A percentile compares a stretch with the other conserved stretches of the same genome.
These are phyloP conservation scores for Nemania sp. DNA, from an alignment of 2,329 filamentous ascomycete species.

Conservation along the genomic window DNA sequence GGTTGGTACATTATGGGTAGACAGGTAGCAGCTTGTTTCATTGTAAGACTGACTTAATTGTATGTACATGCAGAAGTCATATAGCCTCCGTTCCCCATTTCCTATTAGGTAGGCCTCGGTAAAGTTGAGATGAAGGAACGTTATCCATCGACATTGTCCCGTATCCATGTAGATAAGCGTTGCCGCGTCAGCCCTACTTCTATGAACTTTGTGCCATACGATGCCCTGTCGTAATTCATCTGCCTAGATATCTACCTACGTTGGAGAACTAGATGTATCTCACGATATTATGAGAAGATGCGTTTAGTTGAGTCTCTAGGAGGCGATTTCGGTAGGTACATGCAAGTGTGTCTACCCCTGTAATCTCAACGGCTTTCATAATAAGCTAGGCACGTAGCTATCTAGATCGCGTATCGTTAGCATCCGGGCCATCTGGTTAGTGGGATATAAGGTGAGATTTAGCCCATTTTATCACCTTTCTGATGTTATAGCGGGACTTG, in stretches of 20 bases:
- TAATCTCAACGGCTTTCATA: not conserved
- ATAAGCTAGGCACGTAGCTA: not conserved
- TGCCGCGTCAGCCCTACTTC: not conserved
- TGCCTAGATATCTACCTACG: not conserved
- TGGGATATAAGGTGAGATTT: not conserved
- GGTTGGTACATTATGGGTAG: not conserved
- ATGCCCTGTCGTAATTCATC: not conserved
- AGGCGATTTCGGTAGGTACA: not conserved
- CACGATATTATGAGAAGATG: not conserved
- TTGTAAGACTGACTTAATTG: not conserved
- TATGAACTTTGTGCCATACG: not conserved
- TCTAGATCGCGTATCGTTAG: not conserved
- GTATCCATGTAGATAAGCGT: constrained; percentile 9
- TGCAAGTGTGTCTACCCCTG: not conserved
- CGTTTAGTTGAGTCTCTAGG: not conserved
- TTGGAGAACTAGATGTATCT: not conserved
- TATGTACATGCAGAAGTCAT: not conserved
- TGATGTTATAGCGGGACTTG: not conserved
- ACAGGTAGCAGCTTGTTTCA: not conserved
- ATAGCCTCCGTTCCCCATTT: not conserved
- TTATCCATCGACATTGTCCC: not conserved
- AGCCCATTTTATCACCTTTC: not conserved
- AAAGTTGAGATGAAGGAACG: not conserved
- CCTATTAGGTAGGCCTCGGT: not conserved
- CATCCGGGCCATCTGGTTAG: not conserved